phyloP scores from a whole-genome alignment of 805 yeast genomes.

The Scheffersomyces amazonensis region DNA sequence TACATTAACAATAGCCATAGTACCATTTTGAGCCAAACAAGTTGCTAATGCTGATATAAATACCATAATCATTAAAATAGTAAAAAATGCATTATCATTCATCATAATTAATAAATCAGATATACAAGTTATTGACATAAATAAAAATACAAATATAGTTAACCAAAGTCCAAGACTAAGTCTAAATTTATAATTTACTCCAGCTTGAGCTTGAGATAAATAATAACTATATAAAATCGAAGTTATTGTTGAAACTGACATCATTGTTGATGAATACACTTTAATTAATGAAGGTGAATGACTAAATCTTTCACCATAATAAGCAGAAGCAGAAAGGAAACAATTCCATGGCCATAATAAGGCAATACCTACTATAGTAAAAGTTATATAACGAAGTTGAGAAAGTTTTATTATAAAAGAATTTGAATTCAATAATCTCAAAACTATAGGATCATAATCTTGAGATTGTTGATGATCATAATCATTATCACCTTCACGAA shows the following conservation, averaged over 20 bases:
- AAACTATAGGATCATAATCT: slow-evolving; percentile 16
- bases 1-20: slow-evolving; percentile 80
- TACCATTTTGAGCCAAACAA: slow-evolving; percentile 83
- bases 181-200: slow-evolving; percentile 55
- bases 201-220: slow-evolving; percentile 63
- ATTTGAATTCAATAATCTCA: slow-evolving; percentile 6
- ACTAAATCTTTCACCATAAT: slow-evolving; percentile 63
- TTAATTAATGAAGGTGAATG: slow-evolving; percentile 48
- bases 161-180: slow-evolving; percentile 58
- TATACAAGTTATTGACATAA: slow-evolving; percentile 54
- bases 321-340: slow-evolving; percentile 80
- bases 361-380: slow-evolving; percentile 69
- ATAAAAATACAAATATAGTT: slow-evolving; percentile 55
- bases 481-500: too few species aligned
- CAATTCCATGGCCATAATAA: slow-evolving; percentile 97
- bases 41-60: slow-evolving; percentile 69
- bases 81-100: slow-evolving; percentile 44
- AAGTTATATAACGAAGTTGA: slow-evolving; percentile 51
- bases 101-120: slow-evolving; percentile 29
- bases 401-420: slow-evolving; percentile 12
- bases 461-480: not conserved
- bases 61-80: slow-evolving; percentile 60
- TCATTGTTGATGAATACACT: slow-evolving; percentile 77
- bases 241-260: slow-evolving; percentile 77
- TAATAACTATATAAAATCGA: slow-evolving; percentile 58